phyloP scores from a whole-genome alignment of 495 filamentous ascomycete species.

The Cryomyces minteri region DNA sequence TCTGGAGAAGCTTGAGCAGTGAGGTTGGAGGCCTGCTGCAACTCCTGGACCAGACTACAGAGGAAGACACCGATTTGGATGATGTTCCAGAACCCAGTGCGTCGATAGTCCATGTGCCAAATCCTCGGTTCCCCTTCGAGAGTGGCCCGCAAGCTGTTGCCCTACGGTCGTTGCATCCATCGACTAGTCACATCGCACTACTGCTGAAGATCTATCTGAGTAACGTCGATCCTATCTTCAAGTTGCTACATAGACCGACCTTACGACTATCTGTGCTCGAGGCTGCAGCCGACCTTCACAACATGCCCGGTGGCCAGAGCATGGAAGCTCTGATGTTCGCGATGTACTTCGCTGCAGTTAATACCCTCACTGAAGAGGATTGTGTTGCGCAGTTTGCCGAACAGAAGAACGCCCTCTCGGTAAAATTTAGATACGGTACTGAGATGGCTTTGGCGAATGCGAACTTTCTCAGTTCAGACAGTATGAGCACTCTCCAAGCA shows the following conservation, averaged over 20 bases:
- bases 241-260: constrained; percentile 8
- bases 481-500: constrained; percentile 8
- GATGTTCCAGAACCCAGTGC: neutral
- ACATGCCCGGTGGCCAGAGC: neutral
- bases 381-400: constrained; percentile 3
- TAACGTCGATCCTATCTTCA: constrained; percentile 8
- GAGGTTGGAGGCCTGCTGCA: constrained; percentile 1
- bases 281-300: constrained; percentile 5
- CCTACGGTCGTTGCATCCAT: neutral
- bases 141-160: neutral
- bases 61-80: neutral
- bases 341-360: constrained; percentile 8
- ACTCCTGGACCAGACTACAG: neutral
- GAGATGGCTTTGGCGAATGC: constrained; percentile 7
- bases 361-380: constrained; percentile 5
- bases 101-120: neutral
- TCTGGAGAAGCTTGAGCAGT: neutral
- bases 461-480: constrained; percentile 6
- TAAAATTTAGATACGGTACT: constrained; percentile 2
- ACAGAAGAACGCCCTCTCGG: neutral
- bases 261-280: constrained; percentile 3
- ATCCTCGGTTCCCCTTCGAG: neutral
- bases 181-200: neutral
- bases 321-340: constrained; percentile 10
- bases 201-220: constrained; percentile 2